These are phyloP conservation scores for Kuraishia capsulata DNA, from an alignment of 805 yeast genomes.

Conservation along the genomic window DNA sequence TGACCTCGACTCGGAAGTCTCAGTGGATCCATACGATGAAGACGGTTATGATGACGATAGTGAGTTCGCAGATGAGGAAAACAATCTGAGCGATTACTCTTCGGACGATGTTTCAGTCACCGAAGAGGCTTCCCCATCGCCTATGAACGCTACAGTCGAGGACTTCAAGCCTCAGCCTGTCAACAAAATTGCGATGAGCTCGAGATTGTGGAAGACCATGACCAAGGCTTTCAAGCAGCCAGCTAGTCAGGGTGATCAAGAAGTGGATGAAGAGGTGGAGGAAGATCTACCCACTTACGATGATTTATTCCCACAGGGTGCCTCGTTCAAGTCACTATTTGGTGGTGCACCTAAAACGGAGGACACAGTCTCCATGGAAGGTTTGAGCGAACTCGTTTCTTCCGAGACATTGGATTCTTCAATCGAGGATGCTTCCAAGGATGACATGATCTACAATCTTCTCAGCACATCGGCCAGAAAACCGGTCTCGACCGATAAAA, in stretches of 20 bases:
- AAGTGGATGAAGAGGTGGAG: slow-evolving; percentile 14
- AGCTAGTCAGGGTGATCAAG: too few relatives aligned
- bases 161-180: too few relatives aligned
- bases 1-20: background rate
- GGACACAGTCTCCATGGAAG: slow-evolving; percentile 1
- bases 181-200: background rate
- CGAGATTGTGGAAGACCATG: background rate
- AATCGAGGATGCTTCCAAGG: slow-evolving; percentile 2
- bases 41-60: slow-evolving; percentile 10
- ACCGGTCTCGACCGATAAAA: slow-evolving; percentile 60
- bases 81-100: slow-evolving; percentile 3
- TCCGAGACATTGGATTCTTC: slow-evolving; percentile 1
- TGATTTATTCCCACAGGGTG: slow-evolving; percentile 58
- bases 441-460: slow-evolving; percentile 10
- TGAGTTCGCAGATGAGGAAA: slow-evolving; percentile 6
- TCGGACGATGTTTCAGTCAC: too few relatives aligned
- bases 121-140: too few relatives aligned
- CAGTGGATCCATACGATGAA: slow-evolving; percentile 3
- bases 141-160: too few relatives aligned
- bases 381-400: background rate
- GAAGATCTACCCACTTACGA: slow-evolving; percentile 64
- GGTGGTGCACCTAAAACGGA: slow-evolving; percentile 6
- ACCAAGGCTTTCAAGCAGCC: too few relatives aligned
- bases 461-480: slow-evolving; percentile 28
- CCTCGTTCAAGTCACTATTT: slow-evolving; percentile 17